A percentile compares a stretch with the other conserved stretches of the same genome.
Evolutionary conservation across 2,329 filamentous ascomycete genomes (phyloP).

Genomic region (Penicillium sp.): DNA sequence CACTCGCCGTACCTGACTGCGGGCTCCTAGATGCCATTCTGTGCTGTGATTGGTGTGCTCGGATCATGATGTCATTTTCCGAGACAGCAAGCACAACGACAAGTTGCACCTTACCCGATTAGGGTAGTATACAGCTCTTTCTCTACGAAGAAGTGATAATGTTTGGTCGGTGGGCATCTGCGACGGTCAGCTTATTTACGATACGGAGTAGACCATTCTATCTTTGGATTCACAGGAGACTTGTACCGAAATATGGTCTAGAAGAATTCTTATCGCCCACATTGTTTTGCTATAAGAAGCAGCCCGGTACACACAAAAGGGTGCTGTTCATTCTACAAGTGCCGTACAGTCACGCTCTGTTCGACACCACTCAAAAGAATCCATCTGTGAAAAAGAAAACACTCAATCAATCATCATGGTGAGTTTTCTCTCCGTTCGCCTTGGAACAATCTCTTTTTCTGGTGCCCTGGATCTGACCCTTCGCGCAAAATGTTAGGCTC

Average conservation of each 20-base stretch:
- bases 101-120: slow-evolving; percentile 10
- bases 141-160: not conserved
- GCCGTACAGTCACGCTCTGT: too few species aligned
- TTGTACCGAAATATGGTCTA: too few species aligned
- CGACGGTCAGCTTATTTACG: slow-evolving; percentile 4
- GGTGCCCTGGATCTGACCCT: too few species aligned
- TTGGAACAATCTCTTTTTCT: too few species aligned
- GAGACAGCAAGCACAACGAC: not conserved
- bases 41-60: slow-evolving; percentile 14
- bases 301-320: not conserved
- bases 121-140: slow-evolving; percentile 10
- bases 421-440: too few species aligned
- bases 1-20: too few species aligned
- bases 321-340: not conserved
- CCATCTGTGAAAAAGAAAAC: too few species aligned
- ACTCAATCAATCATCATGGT: too few species aligned
- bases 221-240: too few species aligned
- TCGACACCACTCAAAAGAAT: too few species aligned
- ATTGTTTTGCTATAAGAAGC: not conserved
- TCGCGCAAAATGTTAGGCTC: not conserved
- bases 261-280: too few species aligned
- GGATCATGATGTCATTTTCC: slow-evolving; percentile 18
- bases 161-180: slow-evolving; percentile 1
- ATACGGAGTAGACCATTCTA: not conserved
- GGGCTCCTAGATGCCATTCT: too few species aligned